Conservation (phyloP, 352 stramenopile species). For the Pythium dissotocum region DNA sequence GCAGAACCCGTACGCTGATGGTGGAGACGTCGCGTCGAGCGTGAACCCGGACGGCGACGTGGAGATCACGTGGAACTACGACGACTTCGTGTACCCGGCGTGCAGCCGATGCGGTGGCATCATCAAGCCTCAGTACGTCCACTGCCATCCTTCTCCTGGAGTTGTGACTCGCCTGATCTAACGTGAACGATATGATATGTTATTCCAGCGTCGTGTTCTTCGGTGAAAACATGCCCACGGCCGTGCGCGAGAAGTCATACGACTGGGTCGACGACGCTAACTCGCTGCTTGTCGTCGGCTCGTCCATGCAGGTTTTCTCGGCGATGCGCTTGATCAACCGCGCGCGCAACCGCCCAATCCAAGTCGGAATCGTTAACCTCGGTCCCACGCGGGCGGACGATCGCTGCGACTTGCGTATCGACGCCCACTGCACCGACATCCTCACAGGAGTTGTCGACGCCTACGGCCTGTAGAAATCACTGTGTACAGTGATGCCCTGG, state of each 20-base stretch:
- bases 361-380: conserved; percentile 87
- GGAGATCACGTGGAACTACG: conserved; percentile 83
- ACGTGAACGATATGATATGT: not conserved
- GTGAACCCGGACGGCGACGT: conserved; percentile 95
- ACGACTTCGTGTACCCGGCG: conserved; percentile 77
- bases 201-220: conserved; percentile 94
- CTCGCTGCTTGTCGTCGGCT: conserved; percentile 92
- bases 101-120: conserved; percentile 78
- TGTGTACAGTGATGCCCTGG: no score
- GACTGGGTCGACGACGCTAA: conserved; percentile 80
- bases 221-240: conserved; percentile 91
- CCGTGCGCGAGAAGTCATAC: conserved; percentile 68
- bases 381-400: conserved; percentile 86
- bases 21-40: conserved; percentile 71
- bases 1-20: conserved; percentile 34
- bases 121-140: conserved; percentile 70
- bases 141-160: not conserved
- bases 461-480: conserved; percentile 9
- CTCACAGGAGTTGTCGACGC: conserved; percentile 44
- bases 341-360: conserved; percentile 62
- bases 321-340: conserved; percentile 91
- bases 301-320: conserved; percentile 94
- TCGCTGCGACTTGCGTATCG: conserved; percentile 73
- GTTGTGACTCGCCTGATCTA: conserved; percentile 8
- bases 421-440: conserved; percentile 54